phyloP scores from a whole-genome alignment of 2,329 filamentous ascomycete species.

The Xylaria sp. region DNA sequence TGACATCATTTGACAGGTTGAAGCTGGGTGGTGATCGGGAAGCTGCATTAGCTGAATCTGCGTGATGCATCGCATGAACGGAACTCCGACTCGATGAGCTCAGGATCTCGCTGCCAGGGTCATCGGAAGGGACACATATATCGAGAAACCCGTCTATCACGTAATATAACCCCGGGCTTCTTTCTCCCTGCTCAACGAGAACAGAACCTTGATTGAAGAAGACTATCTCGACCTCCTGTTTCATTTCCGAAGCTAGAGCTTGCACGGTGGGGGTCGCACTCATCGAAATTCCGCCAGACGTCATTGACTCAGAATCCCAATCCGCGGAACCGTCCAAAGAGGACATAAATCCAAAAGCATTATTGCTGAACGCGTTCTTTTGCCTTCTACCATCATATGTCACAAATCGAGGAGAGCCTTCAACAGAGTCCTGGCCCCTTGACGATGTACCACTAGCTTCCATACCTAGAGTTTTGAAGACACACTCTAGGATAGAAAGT shows the following conservation, averaged over 20 bases:
- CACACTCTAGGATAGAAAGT: slow-evolving; percentile 90
- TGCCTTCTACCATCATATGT: slow-evolving; percentile 85
- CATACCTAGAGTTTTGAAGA: slow-evolving; percentile 92
- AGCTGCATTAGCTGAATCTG: slow-evolving; percentile 43
- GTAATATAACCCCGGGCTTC: slow-evolving; percentile 97
- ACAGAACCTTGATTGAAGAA: slow-evolving; percentile 96
- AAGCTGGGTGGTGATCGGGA: slow-evolving; percentile 37
- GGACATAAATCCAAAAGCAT: slow-evolving; percentile 92
- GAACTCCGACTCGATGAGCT: slow-evolving; percentile 52
- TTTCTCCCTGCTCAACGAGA: slow-evolving; percentile 93
- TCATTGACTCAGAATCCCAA: slow-evolving; percentile 86
- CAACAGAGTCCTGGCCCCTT: slow-evolving; percentile 77
- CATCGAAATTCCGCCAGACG: slow-evolving; percentile 73
- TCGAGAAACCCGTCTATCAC: slow-evolving; percentile 97
- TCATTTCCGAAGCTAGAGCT: slow-evolving; percentile 78
- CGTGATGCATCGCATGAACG: slow-evolving; percentile 50
- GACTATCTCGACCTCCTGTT: slow-evolving; percentile 94
- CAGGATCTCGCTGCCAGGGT: slow-evolving; percentile 57
- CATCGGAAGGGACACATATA: slow-evolving; percentile 82
- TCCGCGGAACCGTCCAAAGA: slow-evolving; percentile 81
- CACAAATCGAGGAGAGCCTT: slow-evolving; percentile 84
- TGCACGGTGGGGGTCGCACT: slow-evolving; percentile 72
- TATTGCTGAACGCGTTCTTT: slow-evolving; percentile 79
- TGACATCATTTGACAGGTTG: slow-evolving; percentile 43
- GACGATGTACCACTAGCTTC: slow-evolving; percentile 73